Conservation (phyloP, 805 yeast species). For the Wickerhamiella sergipiensis region DNA sequence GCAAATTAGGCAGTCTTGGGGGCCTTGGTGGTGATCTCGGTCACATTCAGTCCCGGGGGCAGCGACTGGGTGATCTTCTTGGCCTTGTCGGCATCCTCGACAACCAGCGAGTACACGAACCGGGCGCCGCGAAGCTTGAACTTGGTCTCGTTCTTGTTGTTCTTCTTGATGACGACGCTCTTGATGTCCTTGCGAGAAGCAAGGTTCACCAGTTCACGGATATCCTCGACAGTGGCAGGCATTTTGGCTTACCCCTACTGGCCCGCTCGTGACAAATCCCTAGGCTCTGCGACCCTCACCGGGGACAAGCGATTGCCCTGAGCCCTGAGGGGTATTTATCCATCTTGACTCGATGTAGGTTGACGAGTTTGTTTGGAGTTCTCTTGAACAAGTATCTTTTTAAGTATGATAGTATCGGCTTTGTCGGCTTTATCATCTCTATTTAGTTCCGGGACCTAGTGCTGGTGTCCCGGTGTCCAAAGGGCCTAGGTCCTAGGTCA, state of each 20-base stretch:
- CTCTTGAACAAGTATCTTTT: no score
- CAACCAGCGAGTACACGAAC: slow-evolving; percentile 88
- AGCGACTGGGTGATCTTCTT: slow-evolving; percentile 94
- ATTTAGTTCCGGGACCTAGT: no score
- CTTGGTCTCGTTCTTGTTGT: slow-evolving; percentile 87
- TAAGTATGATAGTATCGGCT: no score
- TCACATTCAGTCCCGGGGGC: slow-evolving; percentile 50
- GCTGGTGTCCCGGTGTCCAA: no score
- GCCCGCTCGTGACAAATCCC: neutral
- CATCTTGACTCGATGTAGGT: neutral
- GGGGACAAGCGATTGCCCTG: neutral
- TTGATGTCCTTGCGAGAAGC: slow-evolving; percentile 75
- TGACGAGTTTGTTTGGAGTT: no score
- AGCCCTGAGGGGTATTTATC: neutral
- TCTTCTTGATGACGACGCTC: slow-evolving; percentile 88
- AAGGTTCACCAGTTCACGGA: slow-evolving; percentile 93
- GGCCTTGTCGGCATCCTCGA: slow-evolving; percentile 93
- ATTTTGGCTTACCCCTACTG: slow-evolving; percentile 5
- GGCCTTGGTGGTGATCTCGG: slow-evolving; percentile 18
- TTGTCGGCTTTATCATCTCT: no score
- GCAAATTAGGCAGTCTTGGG: slow-evolving; percentile 12
- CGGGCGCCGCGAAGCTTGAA: slow-evolving; percentile 97
- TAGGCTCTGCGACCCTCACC: neutral
- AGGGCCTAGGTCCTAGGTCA: no score
- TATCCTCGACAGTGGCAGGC: slow-evolving; percentile 70